A percentile compares a stretch with the other conserved stretches of the same genome.
Conservation (phyloP, 2,329 filamentous ascomycete genomes). For the Trichoderma lentiforme region DNA sequence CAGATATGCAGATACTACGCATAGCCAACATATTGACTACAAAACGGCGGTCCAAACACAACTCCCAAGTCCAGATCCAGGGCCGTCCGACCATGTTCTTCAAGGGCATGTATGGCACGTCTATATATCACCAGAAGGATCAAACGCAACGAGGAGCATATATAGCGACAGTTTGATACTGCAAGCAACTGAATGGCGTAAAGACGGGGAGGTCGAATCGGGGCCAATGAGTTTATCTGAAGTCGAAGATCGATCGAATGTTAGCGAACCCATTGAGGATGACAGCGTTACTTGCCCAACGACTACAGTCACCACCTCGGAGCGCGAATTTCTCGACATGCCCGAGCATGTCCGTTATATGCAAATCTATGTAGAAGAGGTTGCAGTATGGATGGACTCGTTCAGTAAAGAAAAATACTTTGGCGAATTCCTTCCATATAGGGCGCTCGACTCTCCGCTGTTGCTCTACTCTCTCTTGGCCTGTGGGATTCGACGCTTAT, state of each 20-base stretch:
- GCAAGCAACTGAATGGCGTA: conserved; percentile 10
- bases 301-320: conserved; percentile 7
- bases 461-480: conserved; percentile 84
- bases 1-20: conserved; percentile 57
- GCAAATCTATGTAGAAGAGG: conserved; percentile 88
- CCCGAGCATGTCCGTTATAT: conserved; percentile 83
- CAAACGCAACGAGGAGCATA: conserved; percentile 4
- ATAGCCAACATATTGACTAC: not conserved
- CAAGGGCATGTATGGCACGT: conserved; percentile 4
- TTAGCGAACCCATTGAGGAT: not conserved
- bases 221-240: conserved; percentile 5
- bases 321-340: conserved; percentile 63
- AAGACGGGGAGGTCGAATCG: not conserved
- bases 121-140: conserved; percentile 1
- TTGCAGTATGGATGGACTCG: conserved; percentile 91
- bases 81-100: not conserved
- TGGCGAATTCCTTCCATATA: conserved; percentile 76
- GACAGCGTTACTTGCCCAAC: not conserved
- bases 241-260: conserved; percentile 4
- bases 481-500: conserved; percentile 80
- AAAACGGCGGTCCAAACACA: not conserved
- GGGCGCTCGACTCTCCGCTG: conserved; percentile 80
- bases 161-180: conserved; percentile 7
- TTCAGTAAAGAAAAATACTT: conserved; percentile 86
- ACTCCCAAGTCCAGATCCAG: not conserved